Conservation (phyloP, 2,329 filamentous ascomycete species). For the Ceratocystis variospora region DNA sequence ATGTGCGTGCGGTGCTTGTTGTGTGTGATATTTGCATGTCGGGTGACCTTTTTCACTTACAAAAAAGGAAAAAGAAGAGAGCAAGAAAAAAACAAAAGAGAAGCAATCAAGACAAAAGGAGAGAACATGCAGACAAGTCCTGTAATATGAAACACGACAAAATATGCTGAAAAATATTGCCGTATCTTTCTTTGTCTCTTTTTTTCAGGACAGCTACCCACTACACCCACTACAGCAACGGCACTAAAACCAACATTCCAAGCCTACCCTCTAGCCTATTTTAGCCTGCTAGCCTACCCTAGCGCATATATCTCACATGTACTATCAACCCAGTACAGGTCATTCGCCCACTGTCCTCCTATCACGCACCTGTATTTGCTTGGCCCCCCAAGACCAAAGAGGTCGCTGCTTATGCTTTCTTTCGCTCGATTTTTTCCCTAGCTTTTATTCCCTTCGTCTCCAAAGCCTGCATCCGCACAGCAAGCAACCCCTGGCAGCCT, state of each 20-base stretch:
- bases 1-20: background rate
- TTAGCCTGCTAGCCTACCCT: background rate
- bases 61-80: background rate
- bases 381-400: no score
- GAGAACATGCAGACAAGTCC: background rate
- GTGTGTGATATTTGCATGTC: conserved; percentile 7
- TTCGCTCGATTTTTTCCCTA: no score
- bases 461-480: no score
- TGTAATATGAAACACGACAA: background rate
- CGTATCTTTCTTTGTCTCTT: no score
- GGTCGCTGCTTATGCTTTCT: no score
- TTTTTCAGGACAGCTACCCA: no score
- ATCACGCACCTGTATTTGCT: background rate
- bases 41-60: background rate
- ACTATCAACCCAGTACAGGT: background rate
- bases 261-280: background rate
- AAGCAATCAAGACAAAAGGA: background rate
- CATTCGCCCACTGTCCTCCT: background rate
- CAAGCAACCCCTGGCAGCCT: no score
- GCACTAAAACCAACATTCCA: background rate
- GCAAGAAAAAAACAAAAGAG: background rate
- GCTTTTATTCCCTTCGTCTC: no score
- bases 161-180: no score
- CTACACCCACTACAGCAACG: no score
- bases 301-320: background rate